These are phyloP conservation scores for Lasiodiplodia theobromae DNA, from an alignment of 2,329 filamentous ascomycete genomes.

Conservation along the genomic window DNA sequence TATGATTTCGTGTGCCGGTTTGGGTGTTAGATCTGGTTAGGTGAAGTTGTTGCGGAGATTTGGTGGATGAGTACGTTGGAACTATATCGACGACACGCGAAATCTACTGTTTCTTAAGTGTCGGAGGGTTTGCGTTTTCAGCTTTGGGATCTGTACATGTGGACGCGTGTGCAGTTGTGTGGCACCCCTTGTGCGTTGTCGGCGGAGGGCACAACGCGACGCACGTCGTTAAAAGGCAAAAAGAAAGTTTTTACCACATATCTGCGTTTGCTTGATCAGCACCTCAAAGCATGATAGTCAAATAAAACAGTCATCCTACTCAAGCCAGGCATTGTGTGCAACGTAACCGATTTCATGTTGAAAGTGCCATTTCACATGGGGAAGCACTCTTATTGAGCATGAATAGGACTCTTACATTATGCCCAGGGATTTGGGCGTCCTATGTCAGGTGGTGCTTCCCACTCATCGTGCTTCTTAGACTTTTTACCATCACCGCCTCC, in stretches of 20 bases:
- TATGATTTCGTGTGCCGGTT: not conserved
- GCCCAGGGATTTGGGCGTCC: not conserved
- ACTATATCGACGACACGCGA: not conserved
- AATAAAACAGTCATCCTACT: not conserved
- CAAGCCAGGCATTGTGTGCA: not conserved
- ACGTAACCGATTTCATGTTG: no score
- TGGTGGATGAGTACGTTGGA: not conserved
- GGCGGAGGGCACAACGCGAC: not conserved
- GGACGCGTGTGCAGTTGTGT: not conserved
- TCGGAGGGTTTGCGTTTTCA: not conserved
- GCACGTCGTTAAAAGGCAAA: no score
- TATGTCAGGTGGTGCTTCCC: not conserved
- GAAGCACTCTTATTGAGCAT: not conserved
- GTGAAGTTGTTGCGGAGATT: not conserved
- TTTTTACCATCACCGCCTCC: no score
- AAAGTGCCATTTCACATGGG: no score
- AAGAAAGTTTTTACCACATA: no score
- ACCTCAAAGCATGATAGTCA: not conserved
- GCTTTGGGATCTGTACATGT: not conserved
- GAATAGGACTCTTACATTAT: not conserved
- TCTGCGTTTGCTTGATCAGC: no score
- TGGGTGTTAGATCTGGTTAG: not conserved
- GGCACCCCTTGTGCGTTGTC: not conserved
- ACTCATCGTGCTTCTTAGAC: not conserved
- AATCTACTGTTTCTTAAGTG: not conserved